Base-by-base conservation (phyloP, 2,329 filamentous ascomycete species). In the Zymoseptoria passerinii region DNA sequence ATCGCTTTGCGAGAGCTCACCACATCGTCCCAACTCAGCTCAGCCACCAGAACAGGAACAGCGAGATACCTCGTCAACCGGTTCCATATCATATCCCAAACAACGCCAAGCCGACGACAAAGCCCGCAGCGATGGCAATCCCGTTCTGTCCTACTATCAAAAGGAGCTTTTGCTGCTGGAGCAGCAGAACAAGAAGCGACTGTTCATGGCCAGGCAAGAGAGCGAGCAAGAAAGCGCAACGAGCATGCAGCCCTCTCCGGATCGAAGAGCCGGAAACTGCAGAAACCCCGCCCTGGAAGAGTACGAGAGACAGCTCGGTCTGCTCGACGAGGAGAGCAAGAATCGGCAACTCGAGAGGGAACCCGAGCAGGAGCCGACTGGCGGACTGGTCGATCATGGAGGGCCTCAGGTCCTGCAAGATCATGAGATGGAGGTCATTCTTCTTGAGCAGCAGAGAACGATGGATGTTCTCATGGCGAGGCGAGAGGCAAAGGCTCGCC, bases 131-230 rank as follows among this genome's bases (percentile, higher is more conserved):
- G 28, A 8, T 29, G 28, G 28, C 28, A 29, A 8, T 29, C 8
- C 28, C 70, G 87, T 87, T 28, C 79, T 91, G 48, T 87, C 90
- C 72, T 88, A 92, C 71, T 91, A 91, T 67, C 87, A 91, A 75
- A 89, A 90, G 87, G 88, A 91, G 71, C 75, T 91, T 69, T 90
- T 89, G 87, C 75, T 90, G 48, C 79, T 91, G 10, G 88, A 29
- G 6, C 90, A 51, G 54, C 59, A 62, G 18, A 60, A 62, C 52
- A 59, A 58, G 50, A 61, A 55, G 50, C 44, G 58, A 9, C 49
- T 44, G 2, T 6, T 29, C 28, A 29, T 4, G 28, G 28, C 28
- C 8, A 29, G 10, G 28, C 28, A 29, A 29, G 28, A 29, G 28
- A 8, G 8, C 2, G 28, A 29, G 28, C 28, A 4, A 10, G 28